Percentiles rank a stretch among this genome's conserved stretches.
Conservation (phyloP, 2,329 filamentous ascomycete genomes). For the Dissoconium aciculare region DNA sequence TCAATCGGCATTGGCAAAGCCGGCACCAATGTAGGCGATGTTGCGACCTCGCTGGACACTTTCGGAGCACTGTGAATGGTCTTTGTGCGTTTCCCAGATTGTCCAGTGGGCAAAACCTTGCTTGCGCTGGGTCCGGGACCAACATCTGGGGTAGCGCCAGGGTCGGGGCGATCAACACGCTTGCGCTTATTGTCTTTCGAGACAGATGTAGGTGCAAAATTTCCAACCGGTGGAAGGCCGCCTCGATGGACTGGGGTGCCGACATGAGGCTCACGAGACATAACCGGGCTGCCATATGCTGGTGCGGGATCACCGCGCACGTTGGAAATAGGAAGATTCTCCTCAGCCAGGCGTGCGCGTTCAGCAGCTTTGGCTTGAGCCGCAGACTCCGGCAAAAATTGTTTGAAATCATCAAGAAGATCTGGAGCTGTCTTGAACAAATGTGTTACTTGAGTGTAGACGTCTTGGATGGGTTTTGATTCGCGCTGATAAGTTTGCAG, state of each 20-base stretch:
- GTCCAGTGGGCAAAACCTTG: constrained; percentile 13
- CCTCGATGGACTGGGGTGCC: constrained; percentile 20
- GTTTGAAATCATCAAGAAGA: constrained; percentile 93
- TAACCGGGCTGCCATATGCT: constrained; percentile 26
- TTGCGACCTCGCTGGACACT: constrained; percentile 29
- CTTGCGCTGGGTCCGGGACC: constrained; percentile 13
- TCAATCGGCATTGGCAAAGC: constrained; percentile 75
- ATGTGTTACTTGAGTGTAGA: constrained; percentile 90
- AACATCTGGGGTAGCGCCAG: constrained; percentile 28
- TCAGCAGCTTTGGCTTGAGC: constrained; percentile 47
- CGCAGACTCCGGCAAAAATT: constrained; percentile 86
- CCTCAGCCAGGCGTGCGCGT: constrained; percentile 46
- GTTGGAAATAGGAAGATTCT: constrained; percentile 51
- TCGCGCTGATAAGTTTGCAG: constrained; percentile 96
- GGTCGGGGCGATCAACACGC: constrained; percentile 44
- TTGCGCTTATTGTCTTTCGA: constrained; percentile 70
- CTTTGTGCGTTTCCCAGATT: constrained; percentile 51
- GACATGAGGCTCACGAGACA: constrained; percentile 25
- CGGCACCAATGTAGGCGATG: constrained; percentile 80
- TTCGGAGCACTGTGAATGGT: constrained; percentile 41
- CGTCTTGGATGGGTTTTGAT: constrained; percentile 95
- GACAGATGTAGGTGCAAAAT: constrained; percentile 74
- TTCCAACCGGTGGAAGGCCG: constrained; percentile 73
- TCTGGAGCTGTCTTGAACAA: constrained; percentile 89
- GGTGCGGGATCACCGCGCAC: constrained; percentile 35